phyloP scores from a whole-genome alignment of 768 basidiomycete species.

The Mycena indigotica region DNA sequence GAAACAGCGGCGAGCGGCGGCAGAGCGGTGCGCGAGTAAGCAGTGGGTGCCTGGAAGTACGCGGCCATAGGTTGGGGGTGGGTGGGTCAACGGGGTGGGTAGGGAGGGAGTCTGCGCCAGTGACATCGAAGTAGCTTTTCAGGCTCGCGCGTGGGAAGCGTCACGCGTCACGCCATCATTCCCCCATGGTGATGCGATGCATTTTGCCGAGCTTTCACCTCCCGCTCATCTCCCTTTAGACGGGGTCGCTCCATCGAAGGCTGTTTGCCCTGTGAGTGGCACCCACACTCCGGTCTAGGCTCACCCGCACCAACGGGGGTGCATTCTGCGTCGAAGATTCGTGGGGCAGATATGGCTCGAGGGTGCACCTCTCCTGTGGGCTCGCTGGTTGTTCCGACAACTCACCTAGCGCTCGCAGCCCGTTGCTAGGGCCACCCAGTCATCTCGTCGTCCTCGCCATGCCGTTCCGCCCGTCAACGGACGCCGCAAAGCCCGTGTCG shows the following conservation, averaged over 20 bases:
- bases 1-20: constrained; percentile 26
- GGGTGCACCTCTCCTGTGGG: background rate
- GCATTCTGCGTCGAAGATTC: background rate
- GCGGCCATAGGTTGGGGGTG: background rate
- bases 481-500: background rate
- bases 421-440: too few relatives aligned
- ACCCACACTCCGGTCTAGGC: background rate
- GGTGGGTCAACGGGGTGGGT: background rate
- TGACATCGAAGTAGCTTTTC: constrained; percentile 6
- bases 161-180: constrained; percentile 5
- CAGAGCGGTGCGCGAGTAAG: constrained; percentile 4
- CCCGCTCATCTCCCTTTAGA: background rate
- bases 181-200: constrained; percentile 6
- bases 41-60: background rate
- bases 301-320: background rate
- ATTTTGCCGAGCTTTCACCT: constrained; percentile 24
- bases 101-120: background rate
- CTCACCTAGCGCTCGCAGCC: constrained; percentile 9
- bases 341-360: background rate
- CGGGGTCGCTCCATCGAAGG: constrained; percentile 3
- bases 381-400: constrained; percentile 7
- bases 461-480: background rate
- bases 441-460: too few relatives aligned
- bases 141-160: constrained; percentile 5
- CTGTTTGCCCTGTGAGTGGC: background rate